A percentile compares a stretch with the other conserved stretches of the same genome.
These are phyloP conservation scores for Epichloe sylvatica DNA, from an alignment of 2,329 filamentous ascomycete genomes.

Conservation along the genomic window DNA sequence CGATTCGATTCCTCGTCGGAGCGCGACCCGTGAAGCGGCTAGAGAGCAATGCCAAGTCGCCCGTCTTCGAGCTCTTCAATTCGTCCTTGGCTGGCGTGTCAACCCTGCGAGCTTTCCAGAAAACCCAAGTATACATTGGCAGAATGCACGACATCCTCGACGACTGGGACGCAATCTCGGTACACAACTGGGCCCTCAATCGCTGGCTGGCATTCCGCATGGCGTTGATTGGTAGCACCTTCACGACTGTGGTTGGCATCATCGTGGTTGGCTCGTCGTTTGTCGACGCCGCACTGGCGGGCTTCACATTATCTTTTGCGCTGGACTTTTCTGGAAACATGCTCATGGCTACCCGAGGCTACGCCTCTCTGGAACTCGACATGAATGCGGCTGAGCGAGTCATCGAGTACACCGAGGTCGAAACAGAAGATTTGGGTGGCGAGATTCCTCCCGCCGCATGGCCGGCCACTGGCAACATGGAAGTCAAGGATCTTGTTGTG, in stretches of 20 bases:
- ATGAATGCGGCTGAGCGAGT: conserved; percentile 71
- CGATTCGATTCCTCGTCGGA: conserved; percentile 49
- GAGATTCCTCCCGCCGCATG: conserved; percentile 52
- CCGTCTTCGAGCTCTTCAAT: conserved; percentile 68
- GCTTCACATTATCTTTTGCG: conserved; percentile 58
- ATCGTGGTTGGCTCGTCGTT: conserved; percentile 46
- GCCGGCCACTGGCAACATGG: conserved; percentile 59
- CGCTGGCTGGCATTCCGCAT: conserved; percentile 67
- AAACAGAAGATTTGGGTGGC: conserved; percentile 52
- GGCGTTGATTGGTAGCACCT: conserved; percentile 53
- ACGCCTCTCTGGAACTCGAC: conserved; percentile 58
- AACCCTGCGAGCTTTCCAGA: conserved; percentile 64
- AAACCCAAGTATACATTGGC: conserved; percentile 49
- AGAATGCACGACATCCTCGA: conserved; percentile 60
- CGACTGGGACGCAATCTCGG: conserved; percentile 49
- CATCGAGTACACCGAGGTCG: conserved; percentile 57
- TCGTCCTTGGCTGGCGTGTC: conserved; percentile 57
- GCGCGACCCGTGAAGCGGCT: conserved; percentile 64
- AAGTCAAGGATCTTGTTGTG: conserved; percentile 60
- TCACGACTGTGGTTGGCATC: conserved; percentile 49
- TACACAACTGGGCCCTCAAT: conserved; percentile 59
- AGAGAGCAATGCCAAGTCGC: conserved; percentile 63
- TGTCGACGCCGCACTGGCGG: conserved; percentile 57
- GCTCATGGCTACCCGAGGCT: conserved; percentile 52
- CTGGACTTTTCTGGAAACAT: conserved; percentile 53